These are phyloP conservation scores for Pleurotus platypus DNA, from an alignment of 768 basidiomycete genomes.

Conservation along the genomic window DNA sequence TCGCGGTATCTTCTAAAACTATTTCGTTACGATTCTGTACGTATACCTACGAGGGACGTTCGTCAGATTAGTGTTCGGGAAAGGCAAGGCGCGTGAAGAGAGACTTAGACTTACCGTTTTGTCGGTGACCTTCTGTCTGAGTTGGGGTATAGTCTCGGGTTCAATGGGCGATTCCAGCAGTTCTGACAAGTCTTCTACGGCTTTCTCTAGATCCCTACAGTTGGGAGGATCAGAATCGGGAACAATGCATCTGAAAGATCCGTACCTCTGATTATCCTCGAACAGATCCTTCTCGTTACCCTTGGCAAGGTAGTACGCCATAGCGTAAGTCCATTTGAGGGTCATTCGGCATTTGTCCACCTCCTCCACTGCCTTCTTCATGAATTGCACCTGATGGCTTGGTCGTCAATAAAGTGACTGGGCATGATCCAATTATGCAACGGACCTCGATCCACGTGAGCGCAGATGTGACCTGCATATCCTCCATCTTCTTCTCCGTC, in stretches of 20 bases:
- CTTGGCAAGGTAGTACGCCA: constrained; percentile 94
- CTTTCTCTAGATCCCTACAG: constrained; percentile 82
- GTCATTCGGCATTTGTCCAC: constrained; percentile 89
- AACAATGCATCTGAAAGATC: constrained; percentile 13
- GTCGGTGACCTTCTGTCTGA: constrained; percentile 93
- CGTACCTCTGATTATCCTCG: constrained; percentile 91
- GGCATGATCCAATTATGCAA: not conserved
- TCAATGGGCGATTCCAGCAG: constrained; percentile 91
- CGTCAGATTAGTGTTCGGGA: not conserved
- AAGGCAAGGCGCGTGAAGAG: not conserved
- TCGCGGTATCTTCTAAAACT: constrained; percentile 90
- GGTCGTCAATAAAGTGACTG: too few relatives aligned
- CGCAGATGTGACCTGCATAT: constrained; percentile 91
- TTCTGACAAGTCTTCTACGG: constrained; percentile 94
- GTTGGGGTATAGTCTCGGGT: constrained; percentile 69
- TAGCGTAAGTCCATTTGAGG: constrained; percentile 98
- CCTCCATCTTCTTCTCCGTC: constrained; percentile 99
- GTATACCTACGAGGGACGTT: constrained; percentile 56
- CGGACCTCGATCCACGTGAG: constrained; percentile 94
- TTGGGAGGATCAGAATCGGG: not conserved
- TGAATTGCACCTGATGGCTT: constrained; percentile 66
- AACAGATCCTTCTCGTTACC: constrained; percentile 94
- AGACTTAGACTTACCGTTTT: constrained; percentile 66
- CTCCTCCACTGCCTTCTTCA: constrained; percentile 96
- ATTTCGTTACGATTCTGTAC: constrained; percentile 98